Evolutionary conservation across 352 stramenopile genomes (phyloP), one percentile per base, ranked within the genome.

Genomic region (Phytophthora syringae): DNA sequence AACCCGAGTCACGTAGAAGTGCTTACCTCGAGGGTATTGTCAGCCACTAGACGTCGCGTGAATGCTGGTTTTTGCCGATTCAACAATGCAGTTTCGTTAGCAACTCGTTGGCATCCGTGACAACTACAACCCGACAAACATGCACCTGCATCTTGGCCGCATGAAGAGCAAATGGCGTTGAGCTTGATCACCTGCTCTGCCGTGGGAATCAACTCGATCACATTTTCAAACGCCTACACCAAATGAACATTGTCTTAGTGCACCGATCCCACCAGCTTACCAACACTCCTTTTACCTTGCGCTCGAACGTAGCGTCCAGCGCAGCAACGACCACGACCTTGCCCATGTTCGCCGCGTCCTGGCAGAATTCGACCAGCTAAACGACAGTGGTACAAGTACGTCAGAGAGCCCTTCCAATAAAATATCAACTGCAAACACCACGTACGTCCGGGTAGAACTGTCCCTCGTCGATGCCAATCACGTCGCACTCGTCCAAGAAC

Each of bases 381-480:
- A 43, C 2, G 7, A 67, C 11, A 52, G 44, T 60, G 11, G 39
- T 21, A 67, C 15, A 44, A 44, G 28, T 43, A 34, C 43, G 45
- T 70, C 36, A 72, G 43, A 1, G 18, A 42, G 7, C 34, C 56
- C 10, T 52, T 2, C 22, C 43, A 18, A 6, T 21, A 16, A 12
- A 5, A 43, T 15, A 7, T 5, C 36, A 43, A 5, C 10, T 37
- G 16, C 32, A 40, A 27, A 10, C 12, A 56, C 36, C 15, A 47
- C 39, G 32, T 60, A 92, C 82, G 27, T 95, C 88, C 5, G 82
- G 77, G 66, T 93, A 94, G 69, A 95, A 95, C 68, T 95, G 88
- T 50, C 84, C 88, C 67, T 95, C 88, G 51, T 95, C 88, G 51
- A 95, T 92, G 45, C 83, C 86, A 52, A 95, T 93, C 30, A 95